phyloP scores from a whole-genome alignment of 805 yeast genomes.

The Ogataea saltuana region DNA sequence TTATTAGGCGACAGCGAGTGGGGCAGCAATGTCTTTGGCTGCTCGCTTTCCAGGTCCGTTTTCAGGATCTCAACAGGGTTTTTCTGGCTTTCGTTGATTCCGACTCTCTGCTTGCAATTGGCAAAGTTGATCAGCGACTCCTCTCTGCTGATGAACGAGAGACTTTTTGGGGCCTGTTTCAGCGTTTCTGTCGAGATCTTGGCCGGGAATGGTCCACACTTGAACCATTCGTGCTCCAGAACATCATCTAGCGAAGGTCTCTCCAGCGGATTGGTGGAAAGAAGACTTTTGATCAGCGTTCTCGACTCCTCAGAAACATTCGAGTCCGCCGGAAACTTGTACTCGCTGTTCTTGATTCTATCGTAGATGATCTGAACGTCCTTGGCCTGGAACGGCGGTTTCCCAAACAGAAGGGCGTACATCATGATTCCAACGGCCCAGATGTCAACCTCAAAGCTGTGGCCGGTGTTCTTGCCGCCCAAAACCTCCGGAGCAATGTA shows the following conservation, averaged over 20 bases:
- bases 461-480: conserved; percentile 85
- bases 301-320: conserved; percentile 70
- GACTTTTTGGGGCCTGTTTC: conserved; percentile 58
- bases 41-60: conserved; percentile 69
- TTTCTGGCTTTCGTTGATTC: conserved; percentile 47
- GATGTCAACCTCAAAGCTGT: conserved; percentile 90
- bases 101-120: conserved; percentile 62
- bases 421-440: conserved; percentile 99
- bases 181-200: conserved; percentile 63
- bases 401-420: conserved; percentile 88
- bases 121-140: conserved; percentile 70
- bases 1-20: conserved; percentile 91
- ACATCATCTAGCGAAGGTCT: conserved; percentile 84
- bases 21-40: conserved; percentile 72
- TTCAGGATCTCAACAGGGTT: conserved; percentile 70
- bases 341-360: conserved; percentile 82
- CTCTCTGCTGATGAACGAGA: conserved; percentile 52
- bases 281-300: conserved; percentile 66
- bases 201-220: conserved; percentile 74
- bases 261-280: conserved; percentile 72
- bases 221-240: conserved; percentile 82
- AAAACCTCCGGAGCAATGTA: conserved; percentile 98
- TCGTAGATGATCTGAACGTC: conserved; percentile 92
- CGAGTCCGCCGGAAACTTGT: conserved; percentile 65
- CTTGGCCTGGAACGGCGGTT: conserved; percentile 97